Evolutionary conservation across 176 grass and related monocot species (phyloP), one percentile per base, ranked within the genome.

Genomic region (Rhynchospora pubera): DNA sequence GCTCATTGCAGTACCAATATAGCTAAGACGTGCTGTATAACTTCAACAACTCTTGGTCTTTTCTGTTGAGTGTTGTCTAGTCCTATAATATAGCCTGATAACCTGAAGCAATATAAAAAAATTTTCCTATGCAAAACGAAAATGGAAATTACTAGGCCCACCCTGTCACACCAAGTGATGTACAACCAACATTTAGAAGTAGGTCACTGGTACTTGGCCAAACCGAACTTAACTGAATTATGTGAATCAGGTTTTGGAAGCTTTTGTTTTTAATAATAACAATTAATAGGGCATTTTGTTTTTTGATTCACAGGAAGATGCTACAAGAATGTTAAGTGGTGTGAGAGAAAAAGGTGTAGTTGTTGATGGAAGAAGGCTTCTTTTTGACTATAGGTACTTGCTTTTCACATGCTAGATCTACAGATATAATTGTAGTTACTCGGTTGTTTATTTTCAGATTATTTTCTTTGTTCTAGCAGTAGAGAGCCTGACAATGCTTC

Each of bases 301-400:
- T 48, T 19, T 67, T n/a, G 24, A 90, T 39, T 50, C 43, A 74
- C 83, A 99, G 97, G 93, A 96, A 85, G 93, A 92, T 96, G 93
- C 97, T 68, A 67, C 82, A 44, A 95, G 50, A 85, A 95, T 99
- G 93, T 93, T 93, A 87, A 91, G 91, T 84, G 70, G 84, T 62
- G 89, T 81, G 55, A 84, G 89, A 83, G 87, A 99, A 57, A 93
- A 86, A 83, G 91, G 91, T 34, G 87, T 91, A 34, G 22, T 86
- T 56, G 86, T 95, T 87, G 97, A 96, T 89, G 97, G 93, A 85
- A 91, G 91, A 69, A 90, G 92, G 77, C 80, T 96, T 68, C 94
- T 93, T 82, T 96, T 90, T 55, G 86, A 96, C 68, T 99, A 95
- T 61, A 99, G 97, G 97, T 93, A 87, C 75, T 57, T 53, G 6